phyloP scores from a whole-genome alignment of 805 yeast genomes.

The Starmerella cellae region DNA sequence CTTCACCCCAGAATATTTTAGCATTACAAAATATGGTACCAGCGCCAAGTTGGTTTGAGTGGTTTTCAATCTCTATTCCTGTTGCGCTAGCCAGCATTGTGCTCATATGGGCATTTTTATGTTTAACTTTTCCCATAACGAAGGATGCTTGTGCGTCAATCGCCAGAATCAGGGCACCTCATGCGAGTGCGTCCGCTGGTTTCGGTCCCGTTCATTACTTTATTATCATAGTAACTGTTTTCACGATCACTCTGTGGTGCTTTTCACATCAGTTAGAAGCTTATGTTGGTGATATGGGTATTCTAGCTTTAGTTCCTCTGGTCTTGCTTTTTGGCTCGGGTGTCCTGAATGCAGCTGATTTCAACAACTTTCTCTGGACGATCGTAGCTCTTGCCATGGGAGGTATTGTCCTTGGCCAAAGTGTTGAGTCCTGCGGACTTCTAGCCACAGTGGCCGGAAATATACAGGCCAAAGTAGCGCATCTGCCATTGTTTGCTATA shows the following conservation, averaged over 20 bases:
- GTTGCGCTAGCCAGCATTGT: constrained; percentile 52
- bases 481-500: constrained; percentile 58
- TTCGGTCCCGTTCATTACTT: constrained; percentile 66
- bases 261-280: constrained; percentile 60
- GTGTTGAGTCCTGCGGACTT: constrained; percentile 83
- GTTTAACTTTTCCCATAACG: constrained; percentile 44
- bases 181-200: constrained; percentile 29
- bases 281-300: constrained; percentile 90
- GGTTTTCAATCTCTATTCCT: constrained; percentile 85
- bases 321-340: constrained; percentile 91
- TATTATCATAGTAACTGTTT: constrained; percentile 49
- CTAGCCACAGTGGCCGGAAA: constrained; percentile 59
- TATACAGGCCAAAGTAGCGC: constrained; percentile 54
- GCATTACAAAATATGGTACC: constrained; percentile 83
- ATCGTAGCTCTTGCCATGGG: constrained; percentile 96
- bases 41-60: constrained; percentile 74
- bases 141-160: constrained; percentile 38
- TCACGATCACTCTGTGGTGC: constrained; percentile 83
- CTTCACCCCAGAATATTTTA: constrained; percentile 90
- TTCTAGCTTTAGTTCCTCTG: constrained; percentile 78
- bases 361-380: constrained; percentile 93
- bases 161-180: constrained; percentile 41
- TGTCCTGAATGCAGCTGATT: constrained; percentile 71
- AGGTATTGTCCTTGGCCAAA: constrained; percentile 89
- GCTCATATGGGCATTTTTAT: constrained; percentile 58